A percentile compares a stretch with the other conserved stretches of the same genome.
Evolutionary conservation across 2,329 filamentous ascomycete species (phyloP).

Genomic region (Diaporthe aspalathi): DNA sequence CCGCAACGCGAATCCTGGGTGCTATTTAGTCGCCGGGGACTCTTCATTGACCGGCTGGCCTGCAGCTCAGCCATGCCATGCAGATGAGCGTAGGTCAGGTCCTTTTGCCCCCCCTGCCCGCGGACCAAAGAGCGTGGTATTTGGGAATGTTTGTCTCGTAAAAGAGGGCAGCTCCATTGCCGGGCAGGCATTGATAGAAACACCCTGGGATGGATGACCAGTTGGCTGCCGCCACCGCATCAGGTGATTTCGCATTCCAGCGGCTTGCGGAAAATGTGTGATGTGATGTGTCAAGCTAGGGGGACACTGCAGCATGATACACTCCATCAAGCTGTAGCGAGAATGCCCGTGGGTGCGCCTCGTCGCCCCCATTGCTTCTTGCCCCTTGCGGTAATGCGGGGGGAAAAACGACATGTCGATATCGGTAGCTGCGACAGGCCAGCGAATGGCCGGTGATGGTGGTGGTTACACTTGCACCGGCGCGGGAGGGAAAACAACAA

Average conservation of each 20-base stretch:
- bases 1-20: conserved; percentile 22
- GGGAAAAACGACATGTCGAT: conserved; percentile 17
- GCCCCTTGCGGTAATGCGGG: conserved; percentile 10
- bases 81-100: conserved; percentile 16
- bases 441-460: not conserved
- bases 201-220: conserved; percentile 4
- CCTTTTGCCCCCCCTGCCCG: conserved; percentile 17
- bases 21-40: conserved; percentile 8
- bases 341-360: not conserved
- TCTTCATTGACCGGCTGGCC: conserved; percentile 6
- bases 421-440: conserved; percentile 5
- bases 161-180: conserved; percentile 18
- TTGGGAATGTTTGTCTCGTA: conserved; percentile 26
- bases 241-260: conserved; percentile 13
- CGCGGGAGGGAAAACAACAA: conserved; percentile 9
- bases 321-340: not conserved
- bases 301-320: not conserved
- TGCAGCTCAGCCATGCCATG: conserved; percentile 1
- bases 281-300: conserved; percentile 1
- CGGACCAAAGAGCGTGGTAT: conserved; percentile 22
- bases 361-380: not conserved
- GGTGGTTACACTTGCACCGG: conserved; percentile 6
- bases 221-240: not conserved
- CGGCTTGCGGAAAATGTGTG: conserved; percentile 17
- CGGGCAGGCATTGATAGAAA: conserved; percentile 8